These are phyloP conservation scores for Theileria parva DNA, from an alignment of 169 alveolate species.

Conservation along the genomic window DNA sequence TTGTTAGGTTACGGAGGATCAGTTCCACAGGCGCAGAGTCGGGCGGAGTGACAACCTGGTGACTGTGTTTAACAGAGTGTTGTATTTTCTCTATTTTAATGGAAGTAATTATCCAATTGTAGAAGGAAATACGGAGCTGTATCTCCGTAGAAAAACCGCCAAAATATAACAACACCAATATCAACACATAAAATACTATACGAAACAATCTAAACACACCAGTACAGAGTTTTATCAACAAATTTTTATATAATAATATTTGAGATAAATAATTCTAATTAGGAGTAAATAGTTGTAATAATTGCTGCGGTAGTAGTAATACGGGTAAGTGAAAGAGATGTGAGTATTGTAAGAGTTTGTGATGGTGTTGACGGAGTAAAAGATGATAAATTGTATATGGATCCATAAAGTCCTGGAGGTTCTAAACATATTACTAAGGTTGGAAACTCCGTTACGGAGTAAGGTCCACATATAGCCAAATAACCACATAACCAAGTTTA, in stretches of 20 bases:
- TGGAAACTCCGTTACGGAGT: too few relatives aligned
- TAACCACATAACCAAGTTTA: too few relatives aligned
- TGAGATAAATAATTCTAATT: too few relatives aligned
- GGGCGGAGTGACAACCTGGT: too few relatives aligned
- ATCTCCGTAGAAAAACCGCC: conserved; percentile 25
- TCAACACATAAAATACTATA: background rate
- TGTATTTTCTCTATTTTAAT: conserved; percentile 15
- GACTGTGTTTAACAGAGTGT: too few relatives aligned
- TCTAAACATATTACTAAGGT: conserved; percentile 36
- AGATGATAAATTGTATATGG: conserved; percentile 49
- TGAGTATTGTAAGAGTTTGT: conserved; percentile 16
- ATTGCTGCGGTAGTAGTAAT: too few relatives aligned
- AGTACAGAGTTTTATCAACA: too few relatives aligned
- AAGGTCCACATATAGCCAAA: too few relatives aligned
- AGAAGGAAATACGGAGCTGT: conserved; percentile 20
- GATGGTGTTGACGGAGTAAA: conserved; percentile 56
- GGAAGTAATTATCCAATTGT: conserved; percentile 31
- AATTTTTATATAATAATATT: too few relatives aligned
- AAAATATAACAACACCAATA: conserved; percentile 1
- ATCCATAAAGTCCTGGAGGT: conserved; percentile 67
- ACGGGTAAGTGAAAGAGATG: conserved; percentile 61
- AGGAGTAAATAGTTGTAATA: too few relatives aligned
- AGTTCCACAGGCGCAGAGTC: conserved; percentile 45
- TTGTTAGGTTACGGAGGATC: conserved; percentile 10
- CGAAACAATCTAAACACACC: conserved; percentile 8